A percentile compares a stretch with the other conserved stretches of the same genome.
Conservation (phyloP, 1,139 yeast species). For the Saccharomyces uvarum region DNA sequence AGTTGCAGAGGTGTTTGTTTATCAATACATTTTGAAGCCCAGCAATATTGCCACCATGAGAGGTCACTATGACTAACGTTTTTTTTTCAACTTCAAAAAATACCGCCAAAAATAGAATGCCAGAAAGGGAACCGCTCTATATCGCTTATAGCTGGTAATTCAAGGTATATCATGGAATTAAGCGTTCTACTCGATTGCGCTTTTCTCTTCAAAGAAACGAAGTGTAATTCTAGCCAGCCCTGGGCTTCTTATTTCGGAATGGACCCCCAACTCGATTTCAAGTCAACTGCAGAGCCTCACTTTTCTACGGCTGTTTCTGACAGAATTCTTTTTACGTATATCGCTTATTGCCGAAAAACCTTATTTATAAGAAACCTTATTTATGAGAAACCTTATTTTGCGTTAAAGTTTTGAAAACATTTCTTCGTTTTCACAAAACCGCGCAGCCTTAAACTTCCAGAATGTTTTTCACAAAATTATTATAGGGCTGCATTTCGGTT, state of each 20-base stretch:
- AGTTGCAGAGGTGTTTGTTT: no score
- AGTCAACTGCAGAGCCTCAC: neutral
- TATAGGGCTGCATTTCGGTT: neutral
- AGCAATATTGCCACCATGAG: no score
- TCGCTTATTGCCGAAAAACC: neutral
- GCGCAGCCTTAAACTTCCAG: neutral
- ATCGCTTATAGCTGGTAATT: no score
- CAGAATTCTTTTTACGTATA: neutral
- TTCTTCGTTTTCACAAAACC: neutral
- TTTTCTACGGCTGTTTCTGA: neutral
- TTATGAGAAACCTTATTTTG: neutral
- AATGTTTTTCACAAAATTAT: neutral
- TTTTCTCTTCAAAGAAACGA: neutral
- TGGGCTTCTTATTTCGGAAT: neutral
- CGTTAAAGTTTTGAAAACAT: neutral
- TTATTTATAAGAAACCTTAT: neutral
- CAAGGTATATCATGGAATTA: no score
- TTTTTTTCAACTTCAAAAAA: no score
- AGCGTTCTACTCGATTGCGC: no score
- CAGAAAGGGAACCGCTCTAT: no score
- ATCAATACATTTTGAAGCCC: no score
- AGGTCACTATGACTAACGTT: no score
- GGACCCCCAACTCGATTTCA: neutral
- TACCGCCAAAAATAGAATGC: no score
- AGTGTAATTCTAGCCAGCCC: neutral